Base-by-base conservation (phyloP, 257 asterid genomes). In the Fraxinus americana region DNA sequence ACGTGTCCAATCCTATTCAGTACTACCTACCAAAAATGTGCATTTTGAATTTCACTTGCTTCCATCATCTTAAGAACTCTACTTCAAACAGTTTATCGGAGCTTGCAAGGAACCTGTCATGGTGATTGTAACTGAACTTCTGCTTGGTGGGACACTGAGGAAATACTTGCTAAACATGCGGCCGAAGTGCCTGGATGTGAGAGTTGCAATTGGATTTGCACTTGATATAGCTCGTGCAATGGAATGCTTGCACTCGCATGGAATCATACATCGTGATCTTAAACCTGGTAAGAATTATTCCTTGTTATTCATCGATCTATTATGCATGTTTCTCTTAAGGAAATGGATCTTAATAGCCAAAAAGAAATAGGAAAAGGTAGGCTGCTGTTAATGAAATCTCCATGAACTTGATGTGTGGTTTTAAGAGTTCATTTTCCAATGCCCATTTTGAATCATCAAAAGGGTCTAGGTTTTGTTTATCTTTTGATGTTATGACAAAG, bases 51-150 rank as follows among this genome's bases (percentile, higher is more conserved):
- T 59, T 63, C 68, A 63, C 16, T 61, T 61, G 32, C 67, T 61
- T 61, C 16, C 35, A 25, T 23, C 68, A 63, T 63, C 19, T 21
- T 63, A 25, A 57, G 66, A 73, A 23, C 34, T 74, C 21, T 45
- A 71, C 14, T 35, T 65, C 75, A 32, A 67, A 41, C 88, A 94
- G 98, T 92, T 94, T 80, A 89, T 94, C 54, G 98, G 98, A 84
- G 98, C 97, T 84, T 94, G 98, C 78, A 94, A 89, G 84, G 98
- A 94, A 73, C 98, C 98, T 77, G 88, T 90, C 38, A 94, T 90
- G 97, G 98, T 92, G 54, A 89, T 94, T 35, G 97, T 94, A 41
- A 92, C 97, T 1, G 98, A 94, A 81, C 92, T 94, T 81, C 86
- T 94, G 61, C 90, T 87, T 1, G 97, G 98, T 10, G 97, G 97